Conservation (phyloP, 225 moss, liverwort and hornwort species). For the Bryum argenteum region DNA sequence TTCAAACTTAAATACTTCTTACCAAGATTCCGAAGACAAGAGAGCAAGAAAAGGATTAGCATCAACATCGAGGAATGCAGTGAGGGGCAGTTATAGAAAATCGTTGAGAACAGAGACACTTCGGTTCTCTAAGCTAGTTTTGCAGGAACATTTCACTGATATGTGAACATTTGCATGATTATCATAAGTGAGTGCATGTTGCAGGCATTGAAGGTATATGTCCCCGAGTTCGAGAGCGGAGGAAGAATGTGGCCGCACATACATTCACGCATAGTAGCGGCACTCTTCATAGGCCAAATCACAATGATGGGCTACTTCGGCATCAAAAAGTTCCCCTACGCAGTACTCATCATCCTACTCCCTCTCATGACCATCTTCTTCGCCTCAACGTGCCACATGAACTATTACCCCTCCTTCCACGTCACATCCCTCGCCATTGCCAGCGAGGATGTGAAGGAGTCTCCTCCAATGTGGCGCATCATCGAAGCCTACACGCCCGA, state of each 20-base stretch:
- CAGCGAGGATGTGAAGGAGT: slow-evolving; percentile 48
- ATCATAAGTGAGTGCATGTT: too few relatives aligned
- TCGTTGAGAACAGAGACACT: too few relatives aligned
- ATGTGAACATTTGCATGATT: too few relatives aligned
- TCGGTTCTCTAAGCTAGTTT: too few relatives aligned
- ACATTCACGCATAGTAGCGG: slow-evolving; percentile 48
- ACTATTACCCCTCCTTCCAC: slow-evolving; percentile 63
- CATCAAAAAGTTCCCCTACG: slow-evolving; percentile 58
- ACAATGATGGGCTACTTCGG: slow-evolving; percentile 70
- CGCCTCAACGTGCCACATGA: slow-evolving; percentile 53
- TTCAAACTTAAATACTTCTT: too few relatives aligned
- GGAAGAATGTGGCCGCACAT: slow-evolving; percentile 75
- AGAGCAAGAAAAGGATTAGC: too few relatives aligned
- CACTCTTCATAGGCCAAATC: slow-evolving; percentile 59
- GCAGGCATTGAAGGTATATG: slow-evolving; percentile 62
- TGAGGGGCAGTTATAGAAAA: too few relatives aligned
- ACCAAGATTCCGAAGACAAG: too few relatives aligned
- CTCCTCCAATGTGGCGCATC: slow-evolving; percentile 41
- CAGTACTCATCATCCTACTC: slow-evolving; percentile 49
- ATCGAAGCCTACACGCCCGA: slow-evolving; percentile 49
- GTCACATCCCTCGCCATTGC: slow-evolving; percentile 57
- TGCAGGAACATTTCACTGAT: too few relatives aligned
- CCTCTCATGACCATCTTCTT: slow-evolving; percentile 54
- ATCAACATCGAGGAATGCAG: too few relatives aligned
- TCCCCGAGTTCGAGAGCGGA: slow-evolving; percentile 55